phyloP scores from a whole-genome alignment of 148 eudicot species.

The Rhododendron vialii region DNA sequence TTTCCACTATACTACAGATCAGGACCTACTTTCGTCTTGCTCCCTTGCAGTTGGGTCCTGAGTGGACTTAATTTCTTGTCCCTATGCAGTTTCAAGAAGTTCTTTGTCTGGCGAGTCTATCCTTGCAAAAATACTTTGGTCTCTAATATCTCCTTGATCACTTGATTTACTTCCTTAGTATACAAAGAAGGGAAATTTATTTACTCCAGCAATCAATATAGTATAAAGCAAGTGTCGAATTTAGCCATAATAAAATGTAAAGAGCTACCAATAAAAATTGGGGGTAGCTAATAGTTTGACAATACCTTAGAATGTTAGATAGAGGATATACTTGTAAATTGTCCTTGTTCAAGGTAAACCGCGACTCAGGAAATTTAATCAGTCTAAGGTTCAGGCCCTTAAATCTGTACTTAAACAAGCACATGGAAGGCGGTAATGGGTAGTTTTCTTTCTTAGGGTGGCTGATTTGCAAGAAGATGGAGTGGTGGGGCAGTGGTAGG shows the following conservation, averaged over 20 bases:
- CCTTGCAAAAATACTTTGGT: neutral
- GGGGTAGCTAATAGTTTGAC: neutral
- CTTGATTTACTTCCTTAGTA: neutral
- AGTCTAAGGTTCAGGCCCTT: neutral
- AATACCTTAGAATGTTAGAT: neutral
- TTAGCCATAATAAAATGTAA: neutral
- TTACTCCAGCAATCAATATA: neutral
- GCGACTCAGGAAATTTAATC: neutral
- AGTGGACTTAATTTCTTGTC: neutral
- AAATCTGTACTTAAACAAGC: neutral
- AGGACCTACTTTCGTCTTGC: neutral
- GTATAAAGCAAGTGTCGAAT: neutral
- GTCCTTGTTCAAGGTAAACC: neutral
- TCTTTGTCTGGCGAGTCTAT: neutral
- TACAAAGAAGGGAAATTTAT: neutral
- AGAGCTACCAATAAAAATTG: neutral
- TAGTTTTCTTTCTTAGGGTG: neutral
- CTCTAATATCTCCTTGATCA: neutral
- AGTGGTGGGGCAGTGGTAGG: neutral
- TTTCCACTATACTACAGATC: neutral
- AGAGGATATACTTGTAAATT: neutral
- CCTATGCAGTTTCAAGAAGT: neutral
- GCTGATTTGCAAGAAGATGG: neutral
- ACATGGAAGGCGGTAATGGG: neutral
- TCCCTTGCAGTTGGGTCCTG: neutral